Conservation (phyloP, 768 basidiomycete genomes). For the Pulveroboletus ravenelii region DNA sequence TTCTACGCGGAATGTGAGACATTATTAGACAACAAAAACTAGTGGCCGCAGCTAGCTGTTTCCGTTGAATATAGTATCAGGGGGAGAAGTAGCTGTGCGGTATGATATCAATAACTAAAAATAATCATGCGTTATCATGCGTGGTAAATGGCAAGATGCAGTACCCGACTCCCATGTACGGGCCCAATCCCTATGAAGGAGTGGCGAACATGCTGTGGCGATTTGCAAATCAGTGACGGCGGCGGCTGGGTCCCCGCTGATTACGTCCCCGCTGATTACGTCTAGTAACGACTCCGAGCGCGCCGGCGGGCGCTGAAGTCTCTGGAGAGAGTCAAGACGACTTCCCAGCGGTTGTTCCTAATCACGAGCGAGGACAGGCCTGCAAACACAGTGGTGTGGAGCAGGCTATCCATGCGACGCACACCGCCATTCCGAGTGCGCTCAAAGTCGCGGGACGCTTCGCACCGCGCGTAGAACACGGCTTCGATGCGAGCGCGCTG, state of each 20-base stretch:
- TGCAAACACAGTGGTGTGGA: conserved; percentile 45
- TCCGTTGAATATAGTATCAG: conserved; percentile 3
- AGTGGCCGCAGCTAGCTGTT: not conserved
- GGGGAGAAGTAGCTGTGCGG: not conserved
- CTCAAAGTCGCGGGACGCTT: conserved; percentile 32
- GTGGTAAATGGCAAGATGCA: conserved; percentile 3
- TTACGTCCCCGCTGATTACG: not conserved
- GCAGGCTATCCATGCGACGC: conserved; percentile 45
- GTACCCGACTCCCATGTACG: conserved; percentile 9
- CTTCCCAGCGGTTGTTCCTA: conserved; percentile 35
- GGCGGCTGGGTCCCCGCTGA: not conserved
- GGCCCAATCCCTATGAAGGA: not conserved
- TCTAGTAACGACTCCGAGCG: not conserved
- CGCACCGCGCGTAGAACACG: conserved; percentile 45
- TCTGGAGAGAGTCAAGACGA: conserved; percentile 43
- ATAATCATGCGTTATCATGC: not conserved
- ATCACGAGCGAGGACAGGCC: conserved; percentile 43
- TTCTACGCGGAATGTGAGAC: not conserved
- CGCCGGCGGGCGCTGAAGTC: conserved; percentile 17
- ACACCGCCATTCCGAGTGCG: conserved; percentile 38
- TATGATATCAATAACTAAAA: conserved; percentile 5
- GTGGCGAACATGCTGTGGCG: conserved; percentile 3
- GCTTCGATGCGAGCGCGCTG: conserved; percentile 40
- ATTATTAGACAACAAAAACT: not conserved
- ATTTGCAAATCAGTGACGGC: not conserved